phyloP scores from a whole-genome alignment of 495 filamentous ascomycete species.

The Aspergillus diversus region DNA sequence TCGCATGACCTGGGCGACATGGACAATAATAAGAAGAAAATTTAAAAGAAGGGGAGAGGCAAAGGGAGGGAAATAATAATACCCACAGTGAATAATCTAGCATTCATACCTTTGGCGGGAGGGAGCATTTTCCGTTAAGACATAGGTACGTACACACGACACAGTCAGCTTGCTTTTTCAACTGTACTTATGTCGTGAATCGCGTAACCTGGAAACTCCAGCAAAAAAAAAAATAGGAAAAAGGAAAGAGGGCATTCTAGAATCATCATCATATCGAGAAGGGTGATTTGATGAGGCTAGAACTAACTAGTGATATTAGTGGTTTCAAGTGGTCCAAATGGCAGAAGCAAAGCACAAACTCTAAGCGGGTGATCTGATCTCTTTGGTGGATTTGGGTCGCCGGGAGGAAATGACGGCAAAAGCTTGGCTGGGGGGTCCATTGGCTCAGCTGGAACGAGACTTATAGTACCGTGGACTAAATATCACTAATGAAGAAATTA shows the following conservation, averaged over 20 bases:
- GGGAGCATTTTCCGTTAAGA: not conserved
- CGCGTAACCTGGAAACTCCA: no score
- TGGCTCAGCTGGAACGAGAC: not conserved
- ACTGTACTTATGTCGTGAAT: no score
- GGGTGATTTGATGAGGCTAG: no score
- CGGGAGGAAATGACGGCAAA: not conserved
- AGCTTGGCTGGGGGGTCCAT: constrained; percentile 11
- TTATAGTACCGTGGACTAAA: no score
- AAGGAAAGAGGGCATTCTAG: no score
- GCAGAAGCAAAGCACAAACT: not conserved
- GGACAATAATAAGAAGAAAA: not conserved
- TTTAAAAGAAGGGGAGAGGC: not conserved
- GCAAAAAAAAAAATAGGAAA: no score
- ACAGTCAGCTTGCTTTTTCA: no score
- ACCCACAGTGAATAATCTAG: no score
- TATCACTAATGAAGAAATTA: no score
- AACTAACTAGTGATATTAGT: not conserved
- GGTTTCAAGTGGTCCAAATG: not conserved
- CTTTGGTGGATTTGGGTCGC: not conserved
- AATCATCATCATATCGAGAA: no score
- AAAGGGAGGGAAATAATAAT: no score
- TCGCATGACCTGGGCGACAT: no score
- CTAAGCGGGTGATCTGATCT: not conserved
- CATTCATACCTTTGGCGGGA: not conserved
- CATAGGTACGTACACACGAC: not conserved